A percentile compares a stretch with the other conserved stretches of the same genome.
phyloP scores from a whole-genome alignment of 2,329 filamentous ascomycete genomes.

The Moelleriella libera region DNA sequence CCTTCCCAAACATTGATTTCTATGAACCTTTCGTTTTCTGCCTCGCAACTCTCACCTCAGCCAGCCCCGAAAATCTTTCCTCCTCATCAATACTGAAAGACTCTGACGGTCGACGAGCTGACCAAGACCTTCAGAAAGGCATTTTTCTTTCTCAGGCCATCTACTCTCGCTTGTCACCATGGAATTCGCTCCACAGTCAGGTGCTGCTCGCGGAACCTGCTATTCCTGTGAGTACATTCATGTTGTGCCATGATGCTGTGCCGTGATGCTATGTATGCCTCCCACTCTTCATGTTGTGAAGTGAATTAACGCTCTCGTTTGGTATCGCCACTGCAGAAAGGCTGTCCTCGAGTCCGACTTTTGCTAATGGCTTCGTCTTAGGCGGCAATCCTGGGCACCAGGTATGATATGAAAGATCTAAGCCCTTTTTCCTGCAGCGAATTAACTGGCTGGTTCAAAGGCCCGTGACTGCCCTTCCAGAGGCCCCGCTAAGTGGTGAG shows the following conservation, averaged over 20 bases:
- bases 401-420: slow-evolving; percentile 34
- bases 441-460: slow-evolving; percentile 24
- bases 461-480: slow-evolving; percentile 78
- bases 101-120: neutral
- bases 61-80: no score
- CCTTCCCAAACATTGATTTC: no score
- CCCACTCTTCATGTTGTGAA: no score
- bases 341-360: neutral
- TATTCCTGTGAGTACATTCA: slow-evolving; percentile 31
- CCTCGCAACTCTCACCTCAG: no score
- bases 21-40: neutral
- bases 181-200: slow-evolving; percentile 16
- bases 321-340: no score
- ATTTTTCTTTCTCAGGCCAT: neutral
- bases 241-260: neutral
- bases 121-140: neutral
- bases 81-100: neutral
- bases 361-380: slow-evolving; percentile 15
- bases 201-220: slow-evolving; percentile 27
- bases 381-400: slow-evolving; percentile 63
- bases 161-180: slow-evolving; percentile 12
- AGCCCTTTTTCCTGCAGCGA: neutral
- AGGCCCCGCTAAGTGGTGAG: slow-evolving; percentile 69
- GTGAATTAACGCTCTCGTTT: no score
- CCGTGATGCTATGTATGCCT: neutral